Evolutionary conservation across 192 early-diverging fungal species (phyloP).

Genomic region (Diversispora epigaea): DNA sequence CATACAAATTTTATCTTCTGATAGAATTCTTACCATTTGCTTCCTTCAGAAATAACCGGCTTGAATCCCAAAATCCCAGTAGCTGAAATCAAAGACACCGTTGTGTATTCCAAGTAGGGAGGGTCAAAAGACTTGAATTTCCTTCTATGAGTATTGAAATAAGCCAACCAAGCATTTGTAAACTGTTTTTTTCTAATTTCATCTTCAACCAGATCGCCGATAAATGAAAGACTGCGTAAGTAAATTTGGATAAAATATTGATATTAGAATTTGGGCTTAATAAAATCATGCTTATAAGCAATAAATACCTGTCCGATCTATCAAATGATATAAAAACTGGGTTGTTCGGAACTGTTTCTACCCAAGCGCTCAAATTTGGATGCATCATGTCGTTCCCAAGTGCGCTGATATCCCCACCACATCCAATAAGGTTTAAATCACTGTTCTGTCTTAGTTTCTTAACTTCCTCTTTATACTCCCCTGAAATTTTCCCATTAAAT

Average conservation of each 20-base stretch:
- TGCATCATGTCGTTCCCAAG: slow-evolving; percentile 4
- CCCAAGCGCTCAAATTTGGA: too few relatives aligned
- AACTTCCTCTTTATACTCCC: slow-evolving; percentile 6
- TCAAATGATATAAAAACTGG: slow-evolving; percentile 18
- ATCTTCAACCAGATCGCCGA: too few relatives aligned
- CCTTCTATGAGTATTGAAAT: neutral
- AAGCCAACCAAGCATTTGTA: neutral
- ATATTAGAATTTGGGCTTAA: too few relatives aligned
- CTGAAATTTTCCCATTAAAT: neutral
- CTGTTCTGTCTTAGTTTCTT: neutral
- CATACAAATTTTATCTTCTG: too few relatives aligned
- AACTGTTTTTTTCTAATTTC: too few relatives aligned
- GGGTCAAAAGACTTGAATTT: slow-evolving; percentile 11
- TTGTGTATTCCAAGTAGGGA: slow-evolving; percentile 13
- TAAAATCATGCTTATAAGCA: too few relatives aligned
- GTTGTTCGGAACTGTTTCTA: neutral
- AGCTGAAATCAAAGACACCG: neutral
- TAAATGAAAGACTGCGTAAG: too few relatives aligned
- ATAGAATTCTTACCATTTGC: slow-evolving; percentile 12
- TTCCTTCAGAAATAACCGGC: neutral
- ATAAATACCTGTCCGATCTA: slow-evolving; percentile 7
- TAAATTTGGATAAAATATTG: too few relatives aligned
- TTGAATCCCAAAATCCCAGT: neutral
- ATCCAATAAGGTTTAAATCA: neutral
- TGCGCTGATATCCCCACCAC: slow-evolving; percentile 11